Evolutionary conservation across 2,329 filamentous ascomycete species (phyloP).

Genomic region (Penicillium thymicola): DNA sequence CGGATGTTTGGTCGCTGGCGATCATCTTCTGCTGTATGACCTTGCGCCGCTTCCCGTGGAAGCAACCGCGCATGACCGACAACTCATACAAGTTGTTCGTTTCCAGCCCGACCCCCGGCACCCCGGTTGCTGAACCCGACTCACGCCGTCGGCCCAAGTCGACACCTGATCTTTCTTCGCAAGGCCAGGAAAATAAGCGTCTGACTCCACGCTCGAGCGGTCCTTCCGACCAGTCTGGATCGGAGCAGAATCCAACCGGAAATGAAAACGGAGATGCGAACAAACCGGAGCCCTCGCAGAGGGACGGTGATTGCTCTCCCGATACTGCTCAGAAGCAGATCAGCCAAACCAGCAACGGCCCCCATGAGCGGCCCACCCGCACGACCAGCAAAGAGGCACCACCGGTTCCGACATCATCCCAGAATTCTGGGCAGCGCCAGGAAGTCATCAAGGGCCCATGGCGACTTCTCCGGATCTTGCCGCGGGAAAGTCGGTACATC

Average conservation of each 20-base stretch:
- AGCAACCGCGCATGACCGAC: constrained; percentile 83
- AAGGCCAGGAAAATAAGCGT: constrained; percentile 26
- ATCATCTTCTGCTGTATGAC: constrained; percentile 99
- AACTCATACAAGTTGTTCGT: constrained; percentile 95
- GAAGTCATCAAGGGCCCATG: constrained; percentile 90
- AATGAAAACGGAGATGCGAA: constrained; percentile 4
- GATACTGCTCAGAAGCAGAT: constrained; percentile 28
- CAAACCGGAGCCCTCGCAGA: constrained; percentile 21
- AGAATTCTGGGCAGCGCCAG: constrained; percentile 44
- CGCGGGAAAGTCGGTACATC: constrained; percentile 84
- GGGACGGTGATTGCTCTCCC: constrained; percentile 25
- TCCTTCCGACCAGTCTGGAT: constrained; percentile 15
- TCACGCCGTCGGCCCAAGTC: constrained; percentile 38
- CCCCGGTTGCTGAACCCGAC: constrained; percentile 43
- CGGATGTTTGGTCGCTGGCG: constrained; percentile 96
- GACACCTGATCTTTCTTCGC: constrained; percentile 32
- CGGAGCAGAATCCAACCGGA: constrained; percentile 20
- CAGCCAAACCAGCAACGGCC: constrained; percentile 20
- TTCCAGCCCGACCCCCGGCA: constrained; percentile 73
- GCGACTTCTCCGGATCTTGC: constrained; percentile 80
- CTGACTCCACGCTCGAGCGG: constrained; percentile 18
- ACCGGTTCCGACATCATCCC: constrained; percentile 29
- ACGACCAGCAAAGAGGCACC: constrained; percentile 42
- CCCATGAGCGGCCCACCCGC: constrained; percentile 26
- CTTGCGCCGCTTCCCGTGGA: constrained; percentile 92